A percentile compares a stretch with the other conserved stretches of the same genome.
Conservation (phyloP, 495 filamentous ascomycete genomes). For the Cercophora newfieldiana region DNA sequence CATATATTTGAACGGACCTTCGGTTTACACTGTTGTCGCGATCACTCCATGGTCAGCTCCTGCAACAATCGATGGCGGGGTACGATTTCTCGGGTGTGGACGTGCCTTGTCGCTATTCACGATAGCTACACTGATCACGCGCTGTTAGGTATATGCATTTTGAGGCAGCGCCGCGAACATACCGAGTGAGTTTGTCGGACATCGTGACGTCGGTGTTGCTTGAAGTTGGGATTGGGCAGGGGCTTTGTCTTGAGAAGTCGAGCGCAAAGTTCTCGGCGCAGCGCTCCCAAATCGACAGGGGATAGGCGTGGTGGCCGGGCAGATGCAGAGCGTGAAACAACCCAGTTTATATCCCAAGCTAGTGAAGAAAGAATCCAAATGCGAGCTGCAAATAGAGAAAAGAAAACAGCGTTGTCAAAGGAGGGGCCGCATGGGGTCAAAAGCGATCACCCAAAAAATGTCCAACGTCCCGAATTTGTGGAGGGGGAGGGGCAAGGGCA, state of each 20-base stretch:
- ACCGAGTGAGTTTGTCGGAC: constrained; percentile 87
- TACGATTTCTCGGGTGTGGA: constrained; percentile 1
- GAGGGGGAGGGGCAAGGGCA: constrained; percentile 24
- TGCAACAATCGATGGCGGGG: background rate
- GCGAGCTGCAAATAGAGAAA: background rate
- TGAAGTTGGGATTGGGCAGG: constrained; percentile 12
- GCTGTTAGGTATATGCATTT: constrained; percentile 8
- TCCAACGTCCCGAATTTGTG: constrained; percentile 16
- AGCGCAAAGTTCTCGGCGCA: background rate
- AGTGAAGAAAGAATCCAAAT: background rate
- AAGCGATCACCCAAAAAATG: constrained; percentile 18
- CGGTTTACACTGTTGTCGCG: constrained; percentile 79
- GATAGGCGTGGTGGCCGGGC: background rate
- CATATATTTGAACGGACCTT: constrained; percentile 59
- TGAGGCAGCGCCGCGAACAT: constrained; percentile 27
- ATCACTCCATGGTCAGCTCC: constrained; percentile 13
- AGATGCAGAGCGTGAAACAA: constrained; percentile 1
- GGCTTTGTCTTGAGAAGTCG: constrained; percentile 6
- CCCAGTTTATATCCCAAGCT: background rate
- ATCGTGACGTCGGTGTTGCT: constrained; percentile 47
- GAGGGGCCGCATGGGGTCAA: constrained; percentile 25
- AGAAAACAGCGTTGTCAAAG: constrained; percentile 16
- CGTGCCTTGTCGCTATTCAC: constrained; percentile 94
- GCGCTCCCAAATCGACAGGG: background rate
- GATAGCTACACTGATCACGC: constrained; percentile 79